Evolutionary conservation across 371 early-diverging fungal species (phyloP).

Genomic region (Parasitella parasitica): DNA sequence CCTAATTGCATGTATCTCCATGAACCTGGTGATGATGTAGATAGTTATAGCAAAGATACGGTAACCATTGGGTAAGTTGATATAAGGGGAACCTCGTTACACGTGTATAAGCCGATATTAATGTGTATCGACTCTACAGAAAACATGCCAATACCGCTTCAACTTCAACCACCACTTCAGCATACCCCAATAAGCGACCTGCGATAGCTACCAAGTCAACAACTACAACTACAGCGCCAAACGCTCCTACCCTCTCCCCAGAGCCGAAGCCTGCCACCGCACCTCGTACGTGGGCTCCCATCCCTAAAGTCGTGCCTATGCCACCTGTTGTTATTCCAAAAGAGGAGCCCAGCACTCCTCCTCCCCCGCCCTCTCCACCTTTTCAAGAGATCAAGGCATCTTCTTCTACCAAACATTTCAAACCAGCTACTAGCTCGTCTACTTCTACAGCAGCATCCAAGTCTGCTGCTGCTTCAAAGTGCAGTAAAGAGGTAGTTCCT

Average conservation of each 20-base stretch:
- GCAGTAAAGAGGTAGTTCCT: neutral
- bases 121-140: neutral
- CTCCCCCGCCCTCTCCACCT: slow-evolving; percentile 1
- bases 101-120: neutral
- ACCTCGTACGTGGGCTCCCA: slow-evolving; percentile 43
- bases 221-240: neutral
- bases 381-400: slow-evolving; percentile 3
- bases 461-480: neutral
- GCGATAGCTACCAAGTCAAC: slow-evolving; percentile 9
- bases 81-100: neutral
- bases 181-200: slow-evolving; percentile 39
- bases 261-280: slow-evolving; percentile 9
- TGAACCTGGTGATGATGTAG: slow-evolving; percentile 91
- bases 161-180: slow-evolving; percentile 5
- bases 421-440: neutral
- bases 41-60: slow-evolving; percentile 61
- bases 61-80: slow-evolving; percentile 48
- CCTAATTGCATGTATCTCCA: slow-evolving; percentile 93
- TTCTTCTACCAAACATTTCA: neutral
- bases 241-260: neutral
- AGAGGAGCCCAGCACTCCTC: neutral
- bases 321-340: slow-evolving; percentile 20
- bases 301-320: slow-evolving; percentile 38
- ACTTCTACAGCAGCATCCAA: neutral
- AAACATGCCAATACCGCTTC: slow-evolving; percentile 23